Conservation (phyloP, 768 basidiomycete genomes). For the Leccinum fibrillosum region DNA sequence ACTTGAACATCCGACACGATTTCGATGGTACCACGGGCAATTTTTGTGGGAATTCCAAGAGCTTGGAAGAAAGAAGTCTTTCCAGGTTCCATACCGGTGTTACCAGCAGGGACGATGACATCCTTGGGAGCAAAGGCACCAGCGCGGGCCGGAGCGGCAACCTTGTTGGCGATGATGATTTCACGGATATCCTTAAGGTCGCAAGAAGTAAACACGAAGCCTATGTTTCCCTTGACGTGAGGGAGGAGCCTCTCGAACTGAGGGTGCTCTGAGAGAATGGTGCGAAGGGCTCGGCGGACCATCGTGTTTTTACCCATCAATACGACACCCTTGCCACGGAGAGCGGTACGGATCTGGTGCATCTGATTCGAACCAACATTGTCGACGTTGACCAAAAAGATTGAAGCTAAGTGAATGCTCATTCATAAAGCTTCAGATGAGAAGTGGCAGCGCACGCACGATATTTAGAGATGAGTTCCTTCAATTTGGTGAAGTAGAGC, state of each 20-base stretch:
- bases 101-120: conserved; percentile 88
- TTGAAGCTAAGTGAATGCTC: conserved; percentile 63
- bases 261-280: conserved; percentile 85
- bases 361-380: conserved; percentile 99
- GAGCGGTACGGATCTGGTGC: conserved; percentile 94
- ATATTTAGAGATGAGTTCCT: conserved; percentile 86
- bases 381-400: conserved; percentile 99
- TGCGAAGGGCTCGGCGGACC: conserved; percentile 96
- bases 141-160: conserved; percentile 97
- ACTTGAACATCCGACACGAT: conserved; percentile 97
- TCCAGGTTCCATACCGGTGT: conserved; percentile 99
- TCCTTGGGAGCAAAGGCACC: conserved; percentile 94
- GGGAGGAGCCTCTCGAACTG: conserved; percentile 97
- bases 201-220: conserved; percentile 92
- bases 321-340: conserved; percentile 95
- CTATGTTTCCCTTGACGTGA: conserved; percentile 95
- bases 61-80: conserved; percentile 99
- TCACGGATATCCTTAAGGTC: conserved; percentile 97
- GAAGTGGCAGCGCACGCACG: conserved; percentile 50
- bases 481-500: conserved; percentile 89
- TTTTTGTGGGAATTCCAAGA: conserved; percentile 98
- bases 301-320: conserved; percentile 99
- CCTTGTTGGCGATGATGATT: conserved; percentile 93
- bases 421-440: neutral
- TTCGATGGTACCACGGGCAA: conserved; percentile 99